Evolutionary conservation across 2,329 filamentous ascomycete species (phyloP), one percentile per base, ranked within the genome.

Genomic region (Orbilia javanica): DNA sequence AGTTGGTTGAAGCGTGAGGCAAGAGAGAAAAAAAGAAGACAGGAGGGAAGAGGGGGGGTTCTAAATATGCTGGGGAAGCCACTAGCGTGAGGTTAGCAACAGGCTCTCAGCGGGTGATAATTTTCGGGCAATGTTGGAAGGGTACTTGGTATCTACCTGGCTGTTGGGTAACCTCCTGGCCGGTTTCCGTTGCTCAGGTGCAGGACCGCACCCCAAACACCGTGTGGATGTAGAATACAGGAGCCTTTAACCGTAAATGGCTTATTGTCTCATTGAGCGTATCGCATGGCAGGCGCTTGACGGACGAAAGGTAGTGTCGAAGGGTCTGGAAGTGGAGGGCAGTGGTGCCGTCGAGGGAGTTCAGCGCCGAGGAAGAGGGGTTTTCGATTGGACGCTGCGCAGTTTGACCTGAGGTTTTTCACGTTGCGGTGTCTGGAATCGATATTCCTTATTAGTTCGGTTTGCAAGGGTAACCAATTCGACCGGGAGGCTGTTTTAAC

Each of bases 261-360:
- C n/a, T 15, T 42, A 42, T 15, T 57, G 22, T 57, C 55, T 60
- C 55, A 60, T 60, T 42, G 34, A 31, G 20, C 10, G 55, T 60
- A 66, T 52, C 27, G 62, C 44, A 52, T 53, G 39, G 7, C 29
- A 52, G 46, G 31, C 48, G 64, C 15, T 42, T 42, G 11, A 11
- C 20, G 5, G 10, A 13, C n/a, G 3, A 48, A 69, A 39, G 36
- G 48, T 8, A 42, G 42, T 29, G 48, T 60, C 65, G 57, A 65
- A 72, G 46, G 46, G 20, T 31, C 68, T 69, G 52, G 65, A 60
- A 69, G 63, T 34, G 39, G 42, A 18, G 48, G 11, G n/a, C 8
- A 22, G 20, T 13, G 27, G 36, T 53, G 36, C n/a, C 36, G 65
- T 27, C 48, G 65, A 57, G 39, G 42, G 27, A 34, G 55, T 42